Evolutionary conservation across 108 stramenopile species (phyloP).

Genomic region (Nannochloropsis granulata): DNA sequence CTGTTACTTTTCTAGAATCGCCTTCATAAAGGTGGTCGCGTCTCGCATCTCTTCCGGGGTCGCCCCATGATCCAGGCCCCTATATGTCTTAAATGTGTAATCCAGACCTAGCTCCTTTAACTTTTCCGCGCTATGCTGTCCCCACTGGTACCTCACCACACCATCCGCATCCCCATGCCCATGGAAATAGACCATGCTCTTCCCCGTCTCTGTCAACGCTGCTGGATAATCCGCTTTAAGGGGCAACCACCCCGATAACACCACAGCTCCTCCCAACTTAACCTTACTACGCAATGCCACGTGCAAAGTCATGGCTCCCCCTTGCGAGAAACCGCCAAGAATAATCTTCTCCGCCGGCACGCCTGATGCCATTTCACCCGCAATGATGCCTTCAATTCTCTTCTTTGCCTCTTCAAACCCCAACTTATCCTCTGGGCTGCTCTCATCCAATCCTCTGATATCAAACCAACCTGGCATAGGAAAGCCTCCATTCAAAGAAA

Average conservation of each 20-base stretch:
- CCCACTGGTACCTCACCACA: constrained; percentile 9
- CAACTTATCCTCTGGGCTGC: constrained; percentile 16
- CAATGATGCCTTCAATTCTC: constrained; percentile 14
- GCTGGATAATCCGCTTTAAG: constrained; percentile 9
- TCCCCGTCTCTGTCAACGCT: constrained; percentile 6
- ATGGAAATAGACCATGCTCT: constrained; percentile 12
- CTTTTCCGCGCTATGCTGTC: constrained; percentile 4
- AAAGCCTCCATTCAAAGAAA: constrained; percentile 34
- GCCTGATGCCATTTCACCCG: constrained; percentile 11
- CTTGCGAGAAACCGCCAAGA: constrained; percentile 27
- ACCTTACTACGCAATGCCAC: constrained; percentile 1
- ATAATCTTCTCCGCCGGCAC: constrained; percentile 7
- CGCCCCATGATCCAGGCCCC: neutral
- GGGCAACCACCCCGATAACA: constrained; percentile 13
- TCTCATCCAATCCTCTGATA: constrained; percentile 20
- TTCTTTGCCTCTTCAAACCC: constrained; percentile 25
- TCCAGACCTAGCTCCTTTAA: neutral
- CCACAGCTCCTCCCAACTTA: neutral
- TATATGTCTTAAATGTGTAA: neutral
- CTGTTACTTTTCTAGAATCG: neutral
- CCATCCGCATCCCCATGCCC: constrained; percentile 16
- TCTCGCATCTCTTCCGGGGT: neutral
- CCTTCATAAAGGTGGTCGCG: neutral
- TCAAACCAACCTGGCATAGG: constrained; percentile 38
- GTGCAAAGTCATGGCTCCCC: constrained; percentile 28